Percentiles rank a stretch among this genome's conserved stretches.
Conservation (phyloP, 169 alveolate genomes). For the Besnoitia besnoiti region DNA sequence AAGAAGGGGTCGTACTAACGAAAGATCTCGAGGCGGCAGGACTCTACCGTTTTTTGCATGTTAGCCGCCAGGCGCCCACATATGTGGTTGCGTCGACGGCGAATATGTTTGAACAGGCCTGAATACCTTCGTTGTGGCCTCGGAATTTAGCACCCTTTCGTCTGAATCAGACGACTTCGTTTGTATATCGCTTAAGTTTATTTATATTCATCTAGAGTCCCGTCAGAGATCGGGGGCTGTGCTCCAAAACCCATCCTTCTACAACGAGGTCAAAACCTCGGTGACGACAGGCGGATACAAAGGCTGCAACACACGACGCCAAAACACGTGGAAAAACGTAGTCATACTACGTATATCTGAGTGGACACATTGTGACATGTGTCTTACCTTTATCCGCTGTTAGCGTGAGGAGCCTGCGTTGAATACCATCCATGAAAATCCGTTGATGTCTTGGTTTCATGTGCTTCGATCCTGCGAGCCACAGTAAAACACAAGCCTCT, state of each 20-base stretch:
- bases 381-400: conserved; percentile 17
- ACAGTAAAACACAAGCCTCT: no score
- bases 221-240: background rate
- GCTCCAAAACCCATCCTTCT: background rate
- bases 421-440: background rate
- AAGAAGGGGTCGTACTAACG: conserved; percentile 13
- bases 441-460: background rate
- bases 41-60: background rate
- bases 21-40: background rate
- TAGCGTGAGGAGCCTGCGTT: background rate
- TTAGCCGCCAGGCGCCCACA: background rate
- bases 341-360: background rate
- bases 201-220: background rate
- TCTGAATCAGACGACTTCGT: background rate
- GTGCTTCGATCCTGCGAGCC: background rate
- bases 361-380: background rate
- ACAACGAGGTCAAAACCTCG: background rate
- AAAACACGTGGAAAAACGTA: background rate
- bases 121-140: background rate
- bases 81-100: background rate
- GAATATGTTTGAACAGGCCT: background rate
- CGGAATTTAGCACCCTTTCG: background rate
- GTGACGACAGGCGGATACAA: background rate
- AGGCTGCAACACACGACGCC: background rate
- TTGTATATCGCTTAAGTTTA: background rate